These are phyloP conservation scores for Salix caprea DNA, from an alignment of 345 rosid genomes.

Conservation along the genomic window DNA sequence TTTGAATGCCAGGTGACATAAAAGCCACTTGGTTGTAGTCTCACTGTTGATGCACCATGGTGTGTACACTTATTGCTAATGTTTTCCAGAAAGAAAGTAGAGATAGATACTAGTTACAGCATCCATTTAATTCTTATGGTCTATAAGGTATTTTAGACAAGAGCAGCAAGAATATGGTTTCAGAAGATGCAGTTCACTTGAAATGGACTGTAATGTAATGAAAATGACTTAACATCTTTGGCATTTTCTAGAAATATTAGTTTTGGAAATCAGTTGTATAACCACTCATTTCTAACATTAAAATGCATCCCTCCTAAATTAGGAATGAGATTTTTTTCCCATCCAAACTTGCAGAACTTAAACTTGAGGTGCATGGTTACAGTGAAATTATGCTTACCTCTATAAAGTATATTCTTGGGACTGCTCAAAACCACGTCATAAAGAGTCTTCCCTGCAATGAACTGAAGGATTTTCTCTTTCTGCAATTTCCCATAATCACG, in stretches of 20 bases:
- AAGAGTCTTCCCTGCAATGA: constrained; percentile 77
- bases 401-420: constrained; percentile 62
- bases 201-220: neutral
- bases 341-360: neutral
- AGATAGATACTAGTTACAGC: neutral
- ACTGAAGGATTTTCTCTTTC: constrained; percentile 49
- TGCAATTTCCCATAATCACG: constrained; percentile 30
- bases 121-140: neutral
- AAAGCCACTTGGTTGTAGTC: neutral
- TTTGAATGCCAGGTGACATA: neutral
- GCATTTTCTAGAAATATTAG: neutral
- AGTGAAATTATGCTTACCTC: constrained; percentile 48
- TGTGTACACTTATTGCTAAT: constrained; percentile 46
- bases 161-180: neutral
- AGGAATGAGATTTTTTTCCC: neutral
- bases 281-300: neutral
- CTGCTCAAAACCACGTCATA: constrained; percentile 67
- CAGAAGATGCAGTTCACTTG: neutral
- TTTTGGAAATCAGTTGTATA: neutral
- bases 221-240: neutral
- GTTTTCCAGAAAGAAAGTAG: neutral
- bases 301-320: neutral
- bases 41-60: constrained; percentile 27
- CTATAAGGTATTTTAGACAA: neutral
- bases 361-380: neutral